Conservation (phyloP, 495 filamentous ascomycete genomes). For the Hypoxylon subgilvum region DNA sequence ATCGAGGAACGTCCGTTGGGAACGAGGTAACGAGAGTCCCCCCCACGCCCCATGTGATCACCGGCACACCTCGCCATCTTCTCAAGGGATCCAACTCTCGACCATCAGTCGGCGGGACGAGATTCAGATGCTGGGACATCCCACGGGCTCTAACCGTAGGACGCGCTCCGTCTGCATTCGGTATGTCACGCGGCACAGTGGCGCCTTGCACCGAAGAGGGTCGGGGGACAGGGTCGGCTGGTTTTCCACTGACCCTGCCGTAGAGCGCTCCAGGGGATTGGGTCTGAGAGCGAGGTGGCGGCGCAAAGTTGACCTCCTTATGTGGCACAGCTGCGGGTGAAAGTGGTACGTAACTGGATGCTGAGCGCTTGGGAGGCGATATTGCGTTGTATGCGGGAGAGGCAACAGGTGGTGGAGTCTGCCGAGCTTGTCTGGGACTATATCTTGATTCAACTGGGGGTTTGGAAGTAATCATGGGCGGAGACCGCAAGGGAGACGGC, state of each 20-base stretch:
- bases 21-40: constrained; percentile 84
- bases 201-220: constrained; percentile 72
- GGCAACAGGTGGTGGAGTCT: constrained; percentile 53
- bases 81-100: constrained; percentile 77
- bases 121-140: constrained; percentile 50
- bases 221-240: constrained; percentile 63
- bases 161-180: constrained; percentile 29
- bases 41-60: constrained; percentile 87
- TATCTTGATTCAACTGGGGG: constrained; percentile 42
- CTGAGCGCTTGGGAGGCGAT: constrained; percentile 61
- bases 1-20: constrained; percentile 85
- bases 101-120: constrained; percentile 74
- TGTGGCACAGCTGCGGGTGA: constrained; percentile 35
- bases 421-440: constrained; percentile 36
- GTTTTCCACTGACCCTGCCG: constrained; percentile 53
- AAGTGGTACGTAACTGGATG: constrained; percentile 54
- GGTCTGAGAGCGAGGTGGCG: constrained; percentile 79
- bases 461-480: constrained; percentile 30
- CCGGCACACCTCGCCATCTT: constrained; percentile 87
- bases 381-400: constrained; percentile 45
- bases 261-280: constrained; percentile 76
- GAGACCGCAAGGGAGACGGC: constrained; percentile 40
- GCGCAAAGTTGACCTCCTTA: constrained; percentile 50
- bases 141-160: constrained; percentile 42
- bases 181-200: constrained; percentile 54